These are phyloP conservation scores for Kazachstania bromeliacearum DNA, from an alignment of 805 yeast species.

Conservation along the genomic window DNA sequence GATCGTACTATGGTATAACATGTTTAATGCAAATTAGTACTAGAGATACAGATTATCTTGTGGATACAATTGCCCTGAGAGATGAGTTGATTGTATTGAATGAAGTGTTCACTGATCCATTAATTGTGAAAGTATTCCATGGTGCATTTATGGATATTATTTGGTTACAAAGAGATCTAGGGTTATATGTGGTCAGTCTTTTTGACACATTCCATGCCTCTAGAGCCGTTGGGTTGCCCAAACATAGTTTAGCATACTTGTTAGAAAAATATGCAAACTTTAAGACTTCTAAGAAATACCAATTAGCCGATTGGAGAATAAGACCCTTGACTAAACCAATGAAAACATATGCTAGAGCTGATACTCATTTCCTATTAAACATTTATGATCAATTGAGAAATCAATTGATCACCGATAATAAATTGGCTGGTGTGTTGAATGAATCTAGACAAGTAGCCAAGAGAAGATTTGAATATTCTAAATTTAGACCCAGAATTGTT, in stretches of 20 bases:
- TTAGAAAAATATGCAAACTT: slow-evolving; percentile 74
- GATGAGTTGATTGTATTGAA: slow-evolving; percentile 62
- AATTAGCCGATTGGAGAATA: slow-evolving; percentile 91
- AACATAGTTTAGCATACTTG: slow-evolving; percentile 74
- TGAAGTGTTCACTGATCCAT: slow-evolving; percentile 70
- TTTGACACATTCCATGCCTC: slow-evolving; percentile 94
- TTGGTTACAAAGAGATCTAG: slow-evolving; percentile 94
- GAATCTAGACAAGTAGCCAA: slow-evolving; percentile 73
- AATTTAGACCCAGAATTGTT: slow-evolving; percentile 39
- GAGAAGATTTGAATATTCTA: slow-evolving; percentile 73
- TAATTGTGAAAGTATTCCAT: slow-evolving; percentile 78
- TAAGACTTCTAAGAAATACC: slow-evolving; percentile 87
- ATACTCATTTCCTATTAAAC: slow-evolving; percentile 81
- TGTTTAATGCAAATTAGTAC: slow-evolving; percentile 89
- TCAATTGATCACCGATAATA: slow-evolving; percentile 42
- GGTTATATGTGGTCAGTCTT: slow-evolving; percentile 76
- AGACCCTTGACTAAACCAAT: slow-evolving; percentile 73
- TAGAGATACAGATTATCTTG: slow-evolving; percentile 69
- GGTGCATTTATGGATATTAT: slow-evolving; percentile 96
- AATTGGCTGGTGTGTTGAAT: slow-evolving; percentile 52
- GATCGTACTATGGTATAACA: slow-evolving; percentile 84
- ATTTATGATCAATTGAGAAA: slow-evolving; percentile 69
- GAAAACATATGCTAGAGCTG: slow-evolving; percentile 84
- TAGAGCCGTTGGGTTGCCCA: slow-evolving; percentile 65
- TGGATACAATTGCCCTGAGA: slow-evolving; percentile 75